Conservation (phyloP, 345 rosid genomes). For the Ricinus communis region DNA sequence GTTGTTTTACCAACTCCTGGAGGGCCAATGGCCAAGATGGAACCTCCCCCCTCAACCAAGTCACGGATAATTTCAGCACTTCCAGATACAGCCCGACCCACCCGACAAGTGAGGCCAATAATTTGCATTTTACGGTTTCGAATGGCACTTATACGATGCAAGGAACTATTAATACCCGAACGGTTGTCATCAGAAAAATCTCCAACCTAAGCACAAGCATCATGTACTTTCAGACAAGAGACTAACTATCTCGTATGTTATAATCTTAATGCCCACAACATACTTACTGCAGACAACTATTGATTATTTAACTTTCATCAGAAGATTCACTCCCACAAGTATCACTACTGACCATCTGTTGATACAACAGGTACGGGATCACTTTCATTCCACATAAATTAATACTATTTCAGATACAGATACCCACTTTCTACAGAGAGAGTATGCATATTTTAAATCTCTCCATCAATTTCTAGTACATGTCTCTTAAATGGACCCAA, state of each 20-base stretch:
- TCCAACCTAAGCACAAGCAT: constrained; percentile 61
- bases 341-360: not conserved
- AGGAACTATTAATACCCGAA: constrained; percentile 81
- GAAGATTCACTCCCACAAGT: not conserved
- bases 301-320: not conserved
- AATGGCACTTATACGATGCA: constrained; percentile 95
- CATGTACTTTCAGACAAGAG: constrained; percentile 20
- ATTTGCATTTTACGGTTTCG: constrained; percentile 85
- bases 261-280: not conserved
- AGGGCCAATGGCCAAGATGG: constrained; percentile 88
- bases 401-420: not conserved
- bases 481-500: not conserved
- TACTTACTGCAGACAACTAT: constrained; percentile 1
- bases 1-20: constrained; percentile 99
- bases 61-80: constrained; percentile 84
- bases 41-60: constrained; percentile 83
- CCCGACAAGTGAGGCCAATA: constrained; percentile 92
- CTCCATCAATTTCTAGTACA: not conserved
- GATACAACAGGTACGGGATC: not conserved
- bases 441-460: not conserved
- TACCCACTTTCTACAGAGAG: no score
- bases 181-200: constrained; percentile 95
- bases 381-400: not conserved
- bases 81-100: constrained; percentile 87
- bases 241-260: not conserved